Conservation (phyloP, 176 grass and related monocot genomes). For the Secale cereale region DNA sequence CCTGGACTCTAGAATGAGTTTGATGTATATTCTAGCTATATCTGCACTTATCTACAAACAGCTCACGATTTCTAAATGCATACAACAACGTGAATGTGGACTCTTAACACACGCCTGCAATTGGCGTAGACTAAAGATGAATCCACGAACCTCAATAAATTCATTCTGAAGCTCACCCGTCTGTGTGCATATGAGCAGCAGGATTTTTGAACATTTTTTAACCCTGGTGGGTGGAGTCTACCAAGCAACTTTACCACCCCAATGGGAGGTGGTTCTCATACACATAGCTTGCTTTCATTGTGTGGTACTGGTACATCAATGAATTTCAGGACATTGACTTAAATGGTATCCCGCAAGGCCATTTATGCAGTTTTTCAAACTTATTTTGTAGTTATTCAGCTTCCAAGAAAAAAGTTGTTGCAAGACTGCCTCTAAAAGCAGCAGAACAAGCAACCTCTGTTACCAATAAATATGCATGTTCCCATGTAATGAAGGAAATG, state of each 20-base stretch:
- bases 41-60: not conserved
- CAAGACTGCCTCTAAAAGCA: not conserved
- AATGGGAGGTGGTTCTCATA: too few relatives aligned
- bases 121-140: not conserved
- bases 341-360: not conserved
- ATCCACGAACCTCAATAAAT: not conserved
- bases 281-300: not conserved
- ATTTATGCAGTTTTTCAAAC: not conserved
- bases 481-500: conserved; percentile 2
- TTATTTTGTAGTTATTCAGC: not conserved
- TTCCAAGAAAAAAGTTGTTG: not conserved
- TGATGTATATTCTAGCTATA: not conserved
- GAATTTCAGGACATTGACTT: not conserved
- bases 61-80: not conserved
- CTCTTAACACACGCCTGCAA: not conserved
- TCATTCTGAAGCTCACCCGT: not conserved
- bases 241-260: not conserved
- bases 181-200: not conserved
- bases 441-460: not conserved
- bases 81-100: not conserved
- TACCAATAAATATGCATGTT: conserved; percentile 6
- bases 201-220: not conserved
- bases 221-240: not conserved
- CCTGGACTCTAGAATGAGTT: not conserved
- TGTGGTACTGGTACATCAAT: not conserved